Base-by-base conservation (phyloP, 495 filamentous ascomycete genomes). In the Penicillium pancosmium region DNA sequence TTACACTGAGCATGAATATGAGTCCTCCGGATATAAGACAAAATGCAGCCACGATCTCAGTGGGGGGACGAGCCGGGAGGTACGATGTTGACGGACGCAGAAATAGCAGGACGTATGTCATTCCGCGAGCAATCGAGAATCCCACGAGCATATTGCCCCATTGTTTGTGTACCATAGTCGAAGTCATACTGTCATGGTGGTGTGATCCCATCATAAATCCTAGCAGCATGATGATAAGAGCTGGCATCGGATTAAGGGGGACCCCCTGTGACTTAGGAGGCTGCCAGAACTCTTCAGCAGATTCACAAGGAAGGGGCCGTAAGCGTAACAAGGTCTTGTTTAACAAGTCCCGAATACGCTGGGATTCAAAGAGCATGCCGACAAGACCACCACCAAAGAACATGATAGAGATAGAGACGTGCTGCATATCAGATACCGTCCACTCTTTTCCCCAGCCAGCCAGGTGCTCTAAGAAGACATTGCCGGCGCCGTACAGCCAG, bases 161-260 rank as follows among this genome's bases (percentile, higher is more conserved):
- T 69, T 96, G 90, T 73, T 88, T 88, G 77, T 98, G 94, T 47
- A 98, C 83, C 91, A 92, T 96, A 59, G 88, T 91, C 15, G 91
- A 93, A 18, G 92, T 77, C 87, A 90, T 89, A 52, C 86, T 91
- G 12, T 77, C 66, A 69, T 98, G 94, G 58, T 93, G 91, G 72
- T 98, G 94, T 15, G 88, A 88, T 64, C 88, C 87, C 93, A 98
- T 98, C 91, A 96, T 93, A 66, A 91, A 80, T 31, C 94, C 94
- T 1, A 97, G 76, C 2, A 97, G 79, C 40, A 96, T 74, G 56
- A 97, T 91, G 35, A 96, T 82, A 11, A 98, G 80, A 4, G 86
- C 91, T 0, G 94, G 94, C 62, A 98, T 83, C 1, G 93, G 94
- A 73, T 98, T 98, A 69, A 93, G 82, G 6, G 93, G 88, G 56